Percentiles rank a stretch among this genome's conserved stretches.
These are phyloP conservation scores for Sonneratia caseolaris DNA, from an alignment of 345 rosid species.

Conservation along the genomic window DNA sequence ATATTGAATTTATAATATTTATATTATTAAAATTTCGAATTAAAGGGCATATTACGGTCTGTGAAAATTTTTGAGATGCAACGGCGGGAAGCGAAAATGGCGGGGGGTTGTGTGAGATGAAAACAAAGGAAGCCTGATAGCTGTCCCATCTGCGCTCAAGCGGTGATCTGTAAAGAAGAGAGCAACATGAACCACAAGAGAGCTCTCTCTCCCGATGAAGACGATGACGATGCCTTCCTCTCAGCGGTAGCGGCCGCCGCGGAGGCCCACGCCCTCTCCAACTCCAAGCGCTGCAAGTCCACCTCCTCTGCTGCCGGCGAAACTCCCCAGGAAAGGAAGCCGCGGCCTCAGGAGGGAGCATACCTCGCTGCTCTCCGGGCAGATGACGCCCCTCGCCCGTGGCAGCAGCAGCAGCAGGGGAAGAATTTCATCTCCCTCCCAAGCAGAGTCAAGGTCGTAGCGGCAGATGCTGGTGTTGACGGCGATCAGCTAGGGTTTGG, in stretches of 20 bases:
- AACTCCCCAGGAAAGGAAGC: not conserved
- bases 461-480: slow-evolving; percentile 10
- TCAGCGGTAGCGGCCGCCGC: slow-evolving; percentile 24
- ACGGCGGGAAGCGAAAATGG: not conserved
- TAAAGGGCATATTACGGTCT: too few relatives aligned
- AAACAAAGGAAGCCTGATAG: not conserved
- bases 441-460: slow-evolving; percentile 9
- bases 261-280: slow-evolving; percentile 19
- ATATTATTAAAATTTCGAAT: too few relatives aligned
- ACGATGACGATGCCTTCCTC: slow-evolving; percentile 23
- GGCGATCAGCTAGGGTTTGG: slow-evolving; percentile 14
- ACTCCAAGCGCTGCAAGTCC: slow-evolving; percentile 20
- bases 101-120: not conserved
- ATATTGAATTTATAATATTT: too few relatives aligned
- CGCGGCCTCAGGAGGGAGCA: slow-evolving; percentile 22
- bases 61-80: too few relatives aligned
- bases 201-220: slow-evolving; percentile 1
- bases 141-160: too few relatives aligned
- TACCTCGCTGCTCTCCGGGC: slow-evolving; percentile 48
- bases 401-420: slow-evolving; percentile 8
- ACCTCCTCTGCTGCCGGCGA: not conserved
- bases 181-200: not conserved
- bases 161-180: too few relatives aligned
- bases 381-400: slow-evolving; percentile 27
- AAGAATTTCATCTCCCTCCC: slow-evolving; percentile 4